Conservation (phyloP, 2,329 filamentous ascomycete genomes). For the Pseudogymnoascus sp. region DNA sequence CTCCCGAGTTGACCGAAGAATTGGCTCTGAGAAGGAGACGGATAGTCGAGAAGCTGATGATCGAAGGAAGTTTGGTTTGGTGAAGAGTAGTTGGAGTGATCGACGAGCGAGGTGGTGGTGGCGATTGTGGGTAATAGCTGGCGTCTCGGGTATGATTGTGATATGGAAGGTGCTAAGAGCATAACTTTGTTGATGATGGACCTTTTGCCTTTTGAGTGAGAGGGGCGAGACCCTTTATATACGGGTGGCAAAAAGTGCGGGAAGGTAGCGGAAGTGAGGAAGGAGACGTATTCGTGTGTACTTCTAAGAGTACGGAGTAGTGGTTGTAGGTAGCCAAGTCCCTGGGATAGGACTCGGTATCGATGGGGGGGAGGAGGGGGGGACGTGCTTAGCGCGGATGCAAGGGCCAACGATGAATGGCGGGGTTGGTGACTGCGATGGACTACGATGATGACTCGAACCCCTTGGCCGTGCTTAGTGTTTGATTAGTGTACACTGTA, state of each 20-base stretch:
- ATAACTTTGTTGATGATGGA: not conserved
- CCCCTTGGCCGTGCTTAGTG: not conserved
- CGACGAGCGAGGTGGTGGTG: not conserved
- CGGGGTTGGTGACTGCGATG: not conserved
- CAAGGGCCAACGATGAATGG: not conserved
- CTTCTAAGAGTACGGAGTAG: not conserved
- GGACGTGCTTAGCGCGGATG: not conserved
- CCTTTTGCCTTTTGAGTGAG: not conserved
- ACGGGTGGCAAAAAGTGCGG: not conserved
- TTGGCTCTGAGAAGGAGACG: not conserved
- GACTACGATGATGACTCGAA: not conserved
- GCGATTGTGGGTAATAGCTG: not conserved
- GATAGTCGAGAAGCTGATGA: not conserved
- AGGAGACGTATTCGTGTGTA: constrained; percentile 5
- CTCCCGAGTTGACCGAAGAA: constrained; percentile 1
- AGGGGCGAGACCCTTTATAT: constrained; percentile 8
- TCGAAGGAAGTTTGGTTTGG: not conserved
- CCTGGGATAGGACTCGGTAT: not conserved
- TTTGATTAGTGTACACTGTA: not conserved
- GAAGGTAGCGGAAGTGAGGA: not conserved
- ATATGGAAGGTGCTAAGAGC: constrained; percentile 3
- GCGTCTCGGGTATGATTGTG: constrained; percentile 6
- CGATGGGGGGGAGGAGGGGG: not conserved
- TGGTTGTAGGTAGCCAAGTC: not conserved
- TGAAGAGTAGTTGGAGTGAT: not conserved